Base-by-base conservation (phyloP, 768 basidiomycete species). In the Lactifluus piperatus region DNA sequence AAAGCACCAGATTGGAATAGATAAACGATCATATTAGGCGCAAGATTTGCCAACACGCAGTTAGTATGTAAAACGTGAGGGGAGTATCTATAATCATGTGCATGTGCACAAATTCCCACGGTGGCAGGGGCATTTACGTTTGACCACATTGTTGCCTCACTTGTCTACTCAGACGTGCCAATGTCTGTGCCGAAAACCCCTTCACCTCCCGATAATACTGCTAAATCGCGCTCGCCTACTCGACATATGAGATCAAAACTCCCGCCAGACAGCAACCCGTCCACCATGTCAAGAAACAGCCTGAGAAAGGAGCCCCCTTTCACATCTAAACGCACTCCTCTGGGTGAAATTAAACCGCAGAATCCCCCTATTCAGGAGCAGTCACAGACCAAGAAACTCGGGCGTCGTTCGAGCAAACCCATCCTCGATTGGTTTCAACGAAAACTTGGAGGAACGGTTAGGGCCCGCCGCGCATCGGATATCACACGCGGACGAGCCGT, bases 391-490 rank as follows among this genome's bases (percentile, higher is more conserved):
- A 87, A 88, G 75, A 88, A 86, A 69, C 68, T 81, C 7, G 73
- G 84, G 55, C 80, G 82, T 49, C 82, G 85, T 39, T 82, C 86
- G 18, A 86, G 89, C 70, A 88, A 90, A 69, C 91, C 91, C 9
- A 86, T 93, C 65, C 84, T 93, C 66, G 87, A 89, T 65, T 93
- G 91, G 91, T 84, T 93, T 60, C 90, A 92, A 67, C 83, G 88
- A 63, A 93, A 93, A 71, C 77, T 93, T 14, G 85, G 83, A 36
- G 88, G 88, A 26, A 79, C 84, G 22, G 82, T 76, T 37, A 81
- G 79, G 60, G 66, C 75, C 22, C 83, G 85, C 70, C 77, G 84
- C 56, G 72, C 70, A 16, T 71, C 73, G 10, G 75, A 77, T 48
- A 69, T 66, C 14, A 59, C 62, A 36, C 56, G 57, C 27, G 51